These are phyloP conservation scores for Coelastrella sp. DNA, from an alignment of 139 green algal genomes.

Conservation along the genomic window DNA sequence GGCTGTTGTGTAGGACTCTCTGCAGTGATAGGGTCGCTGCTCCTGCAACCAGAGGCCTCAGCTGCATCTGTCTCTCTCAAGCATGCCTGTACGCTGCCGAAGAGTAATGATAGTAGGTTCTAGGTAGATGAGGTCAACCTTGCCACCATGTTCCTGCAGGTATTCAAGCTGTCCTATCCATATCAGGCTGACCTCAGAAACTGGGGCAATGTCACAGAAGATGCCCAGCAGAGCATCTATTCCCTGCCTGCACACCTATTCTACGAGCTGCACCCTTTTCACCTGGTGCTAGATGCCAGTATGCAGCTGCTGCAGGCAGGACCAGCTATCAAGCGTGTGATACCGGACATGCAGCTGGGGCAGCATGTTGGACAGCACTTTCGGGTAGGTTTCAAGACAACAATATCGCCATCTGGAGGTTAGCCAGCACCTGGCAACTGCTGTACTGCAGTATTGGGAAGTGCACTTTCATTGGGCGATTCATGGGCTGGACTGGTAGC, in stretches of 20 bases:
- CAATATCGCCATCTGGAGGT: too few relatives aligned
- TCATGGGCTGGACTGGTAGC: too few relatives aligned
- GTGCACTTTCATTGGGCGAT: too few relatives aligned
- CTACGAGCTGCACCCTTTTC: slow-evolving; percentile 59
- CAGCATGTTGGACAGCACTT: slow-evolving; percentile 31
- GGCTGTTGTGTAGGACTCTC: too few relatives aligned
- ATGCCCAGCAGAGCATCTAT: slow-evolving; percentile 20
- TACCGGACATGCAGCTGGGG: slow-evolving; percentile 37
- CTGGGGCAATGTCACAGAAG: neutral
- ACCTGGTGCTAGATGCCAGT: slow-evolving; percentile 51
- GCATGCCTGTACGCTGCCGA: neutral
- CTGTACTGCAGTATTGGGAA: too few relatives aligned
- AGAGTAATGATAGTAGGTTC: neutral
- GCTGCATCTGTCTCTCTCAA: too few relatives aligned
- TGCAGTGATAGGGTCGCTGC: too few relatives aligned
- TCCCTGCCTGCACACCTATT: slow-evolving; percentile 45
- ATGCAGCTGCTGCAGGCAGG: slow-evolving; percentile 54
- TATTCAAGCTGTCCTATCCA: slow-evolving; percentile 50
- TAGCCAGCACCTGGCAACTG: too few relatives aligned
- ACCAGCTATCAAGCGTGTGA: slow-evolving; percentile 32
- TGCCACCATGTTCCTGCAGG: slow-evolving; percentile 40
- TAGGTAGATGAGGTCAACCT: too few relatives aligned
- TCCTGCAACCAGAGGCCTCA: neutral
- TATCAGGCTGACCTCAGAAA: slow-evolving; percentile 26
- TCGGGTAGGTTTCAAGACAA: slow-evolving; percentile 10